These are phyloP conservation scores for Starmerella vaccinii DNA, from an alignment of 805 yeast species.

Conservation along the genomic window DNA sequence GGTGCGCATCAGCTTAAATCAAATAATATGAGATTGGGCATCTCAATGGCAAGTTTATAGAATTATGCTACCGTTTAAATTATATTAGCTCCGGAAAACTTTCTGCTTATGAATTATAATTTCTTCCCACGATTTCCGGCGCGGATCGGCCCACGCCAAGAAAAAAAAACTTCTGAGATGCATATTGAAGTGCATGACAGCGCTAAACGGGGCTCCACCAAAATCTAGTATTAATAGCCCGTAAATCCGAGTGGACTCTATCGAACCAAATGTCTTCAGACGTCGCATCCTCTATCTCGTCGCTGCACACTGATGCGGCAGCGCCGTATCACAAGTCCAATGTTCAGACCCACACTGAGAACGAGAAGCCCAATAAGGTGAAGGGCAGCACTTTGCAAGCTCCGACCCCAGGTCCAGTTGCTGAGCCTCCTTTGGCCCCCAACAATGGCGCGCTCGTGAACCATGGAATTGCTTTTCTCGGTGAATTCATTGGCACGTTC, in stretches of 20 bases:
- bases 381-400: background rate
- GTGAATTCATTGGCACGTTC: constrained; percentile 3
- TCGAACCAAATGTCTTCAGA: background rate
- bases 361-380: background rate
- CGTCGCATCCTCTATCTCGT: background rate
- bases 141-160: background rate
- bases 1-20: background rate
- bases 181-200: background rate
- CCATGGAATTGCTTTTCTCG: constrained; percentile 1
- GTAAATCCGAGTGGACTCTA: background rate
- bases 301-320: background rate
- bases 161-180: background rate
- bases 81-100: background rate
- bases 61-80: too few species aligned
- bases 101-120: background rate
- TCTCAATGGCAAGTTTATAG: too few species aligned
- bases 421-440: constrained; percentile 3
- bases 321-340: background rate
- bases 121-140: background rate
- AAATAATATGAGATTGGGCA: too few species aligned
- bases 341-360: background rate
- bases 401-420: constrained; percentile 2
- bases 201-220: background rate
- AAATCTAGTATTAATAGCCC: background rate
- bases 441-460: constrained; percentile 5